Conservation (phyloP, 2,329 filamentous ascomycete species). For the Pseudopithomyces chartarum region DNA sequence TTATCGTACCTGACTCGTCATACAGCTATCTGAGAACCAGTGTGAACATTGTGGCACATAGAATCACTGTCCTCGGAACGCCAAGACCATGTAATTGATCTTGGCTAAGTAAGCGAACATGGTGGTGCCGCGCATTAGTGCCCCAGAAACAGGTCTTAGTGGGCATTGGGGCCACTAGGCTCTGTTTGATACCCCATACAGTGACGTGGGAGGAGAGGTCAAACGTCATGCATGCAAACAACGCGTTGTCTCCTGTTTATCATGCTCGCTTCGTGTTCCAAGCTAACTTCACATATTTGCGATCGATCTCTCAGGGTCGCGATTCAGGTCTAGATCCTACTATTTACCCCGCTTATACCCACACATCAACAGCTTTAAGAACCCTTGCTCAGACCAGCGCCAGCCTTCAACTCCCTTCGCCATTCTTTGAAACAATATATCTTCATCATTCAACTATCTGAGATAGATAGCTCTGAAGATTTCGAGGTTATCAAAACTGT, state of each 20-base stretch:
- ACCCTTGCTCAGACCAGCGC: background rate
- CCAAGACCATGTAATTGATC: background rate
- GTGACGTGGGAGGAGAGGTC: constrained; percentile 1
- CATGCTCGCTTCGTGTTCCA: background rate
- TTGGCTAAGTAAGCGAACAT: no score
- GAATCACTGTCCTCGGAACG: background rate
- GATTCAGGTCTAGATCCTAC: background rate
- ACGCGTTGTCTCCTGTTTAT: constrained; percentile 2
- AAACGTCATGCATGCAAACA: constrained; percentile 8
- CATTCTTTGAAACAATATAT: background rate
- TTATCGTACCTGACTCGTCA: background rate
- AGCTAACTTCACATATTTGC: background rate
- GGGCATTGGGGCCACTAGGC: background rate
- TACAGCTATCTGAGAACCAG: background rate
- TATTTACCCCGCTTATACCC: background rate
- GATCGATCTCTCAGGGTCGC: background rate
- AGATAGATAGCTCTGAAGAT: background rate
- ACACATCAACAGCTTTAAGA: background rate
- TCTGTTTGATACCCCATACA: constrained; percentile 1
- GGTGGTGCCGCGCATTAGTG: background rate
- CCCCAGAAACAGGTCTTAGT: background rate
- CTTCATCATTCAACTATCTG: no score
- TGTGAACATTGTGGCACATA: background rate
- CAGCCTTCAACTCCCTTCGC: background rate
- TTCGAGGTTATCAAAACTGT: no score